Conservation (phyloP, 176 grass and related monocot species). For the Aegilops speltoides region DNA sequence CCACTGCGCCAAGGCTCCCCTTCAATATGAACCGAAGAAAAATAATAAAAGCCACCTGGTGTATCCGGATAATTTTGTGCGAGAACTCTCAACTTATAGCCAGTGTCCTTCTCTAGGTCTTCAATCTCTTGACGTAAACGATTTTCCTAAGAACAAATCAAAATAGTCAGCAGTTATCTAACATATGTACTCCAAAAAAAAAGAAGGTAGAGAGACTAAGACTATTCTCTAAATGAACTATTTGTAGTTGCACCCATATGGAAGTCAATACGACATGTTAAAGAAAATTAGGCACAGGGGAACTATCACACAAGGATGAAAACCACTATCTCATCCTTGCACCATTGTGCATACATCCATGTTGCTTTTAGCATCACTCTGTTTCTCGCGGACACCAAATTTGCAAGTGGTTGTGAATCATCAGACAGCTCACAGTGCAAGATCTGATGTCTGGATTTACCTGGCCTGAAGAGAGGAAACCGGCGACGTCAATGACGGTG, state of each 20-base stretch:
- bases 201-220: not conserved
- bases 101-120: constrained; percentile 92
- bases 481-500: constrained; percentile 89
- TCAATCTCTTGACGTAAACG: constrained; percentile 75
- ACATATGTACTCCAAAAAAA: not conserved
- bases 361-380: no score
- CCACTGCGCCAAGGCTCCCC: no score
- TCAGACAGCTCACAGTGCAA: not conserved
- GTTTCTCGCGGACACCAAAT: not conserved
- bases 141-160: constrained; percentile 52
- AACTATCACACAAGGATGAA: not conserved
- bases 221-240: constrained; percentile 7
- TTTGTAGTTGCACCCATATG: not conserved
- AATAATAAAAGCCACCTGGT: constrained; percentile 57
- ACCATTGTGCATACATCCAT: no score
- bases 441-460: constrained; percentile 19
- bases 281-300: not conserved
- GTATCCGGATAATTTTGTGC: constrained; percentile 96
- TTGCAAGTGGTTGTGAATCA: not conserved
- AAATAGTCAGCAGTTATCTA: not conserved
- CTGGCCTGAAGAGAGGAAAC: constrained; percentile 93
- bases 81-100: constrained; percentile 87
- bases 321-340: not conserved
- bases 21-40: not conserved
- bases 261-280: not conserved